Percentiles rank a stretch among this genome's conserved stretches.
Conservation (phyloP, 1,284 basidiomycete genomes). For the Cerioporus squamosus region DNA sequence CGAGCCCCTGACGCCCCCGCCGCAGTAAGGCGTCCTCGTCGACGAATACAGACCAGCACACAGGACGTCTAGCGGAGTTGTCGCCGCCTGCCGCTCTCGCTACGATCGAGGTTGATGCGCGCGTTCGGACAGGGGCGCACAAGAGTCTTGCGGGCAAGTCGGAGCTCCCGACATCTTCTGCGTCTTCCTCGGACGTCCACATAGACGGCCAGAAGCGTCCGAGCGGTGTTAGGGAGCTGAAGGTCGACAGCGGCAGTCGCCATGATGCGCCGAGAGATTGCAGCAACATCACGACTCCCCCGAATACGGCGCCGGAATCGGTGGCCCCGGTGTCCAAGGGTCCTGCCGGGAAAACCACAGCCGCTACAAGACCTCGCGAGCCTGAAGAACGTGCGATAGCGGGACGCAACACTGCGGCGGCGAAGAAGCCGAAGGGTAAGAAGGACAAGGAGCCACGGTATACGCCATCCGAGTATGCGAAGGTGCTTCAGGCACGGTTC, state of each 20-base stretch:
- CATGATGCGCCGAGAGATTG: conserved; percentile 12
- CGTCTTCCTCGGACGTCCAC: background rate
- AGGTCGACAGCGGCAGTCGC: background rate
- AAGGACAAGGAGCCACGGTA: conserved; percentile 21
- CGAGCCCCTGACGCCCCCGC: too few relatives aligned
- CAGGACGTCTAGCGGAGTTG: background rate
- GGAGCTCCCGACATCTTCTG: background rate
- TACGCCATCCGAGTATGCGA: conserved; percentile 43
- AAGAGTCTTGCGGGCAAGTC: background rate
- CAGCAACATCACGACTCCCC: conserved; percentile 26
- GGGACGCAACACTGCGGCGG: background rate
- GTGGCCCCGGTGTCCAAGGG: background rate
- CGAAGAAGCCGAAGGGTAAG: conserved; percentile 29
- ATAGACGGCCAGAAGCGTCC: background rate
- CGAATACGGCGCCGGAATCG: conserved; percentile 27
- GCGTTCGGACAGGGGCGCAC: background rate
- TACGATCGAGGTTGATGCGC: background rate
- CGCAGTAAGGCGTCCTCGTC: too few relatives aligned
- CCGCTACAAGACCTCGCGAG: background rate
- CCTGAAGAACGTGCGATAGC: background rate
- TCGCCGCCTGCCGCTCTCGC: background rate
- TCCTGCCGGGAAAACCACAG: conserved; percentile 10
- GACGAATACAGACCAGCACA: background rate
- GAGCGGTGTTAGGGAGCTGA: background rate
- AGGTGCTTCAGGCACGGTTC: conserved; percentile 36